Base-by-base conservation (phyloP, 129 eudicot genomes). In the Solidago caesia region DNA sequence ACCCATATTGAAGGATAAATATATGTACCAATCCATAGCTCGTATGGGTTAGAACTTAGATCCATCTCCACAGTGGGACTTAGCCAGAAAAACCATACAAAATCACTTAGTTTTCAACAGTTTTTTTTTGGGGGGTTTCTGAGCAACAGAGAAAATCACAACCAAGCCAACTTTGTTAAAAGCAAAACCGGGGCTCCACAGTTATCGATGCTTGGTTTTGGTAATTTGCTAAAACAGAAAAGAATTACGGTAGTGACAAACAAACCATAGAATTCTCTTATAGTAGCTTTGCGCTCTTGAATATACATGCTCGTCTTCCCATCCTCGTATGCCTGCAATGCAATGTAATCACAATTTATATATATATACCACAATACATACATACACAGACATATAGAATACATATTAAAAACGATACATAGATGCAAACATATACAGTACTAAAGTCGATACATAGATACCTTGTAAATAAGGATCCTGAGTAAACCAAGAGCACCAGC, bases 401-500 rank as follows among this genome's bases (percentile, higher is more conserved):
- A n/a, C n/a, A n/a, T n/a, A n/a, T n/a, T n/a, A n/a, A n/a, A n/a
- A n/a, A n/a, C n/a, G 14, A 33, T 44, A 62, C 51, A n/a, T 6
- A 65, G 7, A 43, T 12, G 1, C n/a, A 53, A 33, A 41, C 44
- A 64, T 41, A 48, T 11, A 46, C 10, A 77, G 51, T 49, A 16
- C 51, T 46, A 46, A 43, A 67, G 21, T 55, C 4, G 64, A 73
- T 11, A 66, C 12, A 55, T 11, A 65, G 33, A 67, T 48, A 91
- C 97, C 95, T 91, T 88, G 66, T 86, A 86, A 70, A 91, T 80
- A 47, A 91, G 90, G 44, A 91, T 84, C 67, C 96, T 82, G 77
- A 91, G 92, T 61, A 91, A 84, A n/a, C 97, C 97, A 60, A 91
- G 90, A 25, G 90, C 96, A 78, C 92, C 92, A 47, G 96, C 97